Evolutionary conservation across 257 asterid genomes (phyloP).

Genomic region (Plantago elongata): DNA sequence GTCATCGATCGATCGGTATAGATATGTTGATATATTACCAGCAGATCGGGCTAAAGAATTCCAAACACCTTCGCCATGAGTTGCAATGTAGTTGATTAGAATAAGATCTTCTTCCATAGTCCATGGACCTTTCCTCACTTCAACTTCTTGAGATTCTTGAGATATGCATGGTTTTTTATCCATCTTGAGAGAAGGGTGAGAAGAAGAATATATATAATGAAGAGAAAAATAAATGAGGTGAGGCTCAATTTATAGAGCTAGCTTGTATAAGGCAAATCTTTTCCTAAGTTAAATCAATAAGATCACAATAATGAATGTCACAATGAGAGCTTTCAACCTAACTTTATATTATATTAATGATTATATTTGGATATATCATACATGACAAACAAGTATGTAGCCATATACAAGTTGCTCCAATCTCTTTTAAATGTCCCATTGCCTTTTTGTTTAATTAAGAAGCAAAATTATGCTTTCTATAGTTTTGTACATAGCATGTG

Average conservation of each 20-base stretch:
- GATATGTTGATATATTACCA: conserved; percentile 30
- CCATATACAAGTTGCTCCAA: conserved; percentile 6
- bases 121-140: conserved; percentile 99
- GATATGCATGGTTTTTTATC: conserved; percentile 70
- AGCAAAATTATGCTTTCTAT: neutral
- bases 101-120: conserved; percentile 97
- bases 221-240: conserved; percentile 39
- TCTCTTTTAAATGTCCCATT: neutral
- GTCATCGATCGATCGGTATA: neutral
- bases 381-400: conserved; percentile 8
- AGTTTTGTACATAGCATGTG: too few relatives aligned
- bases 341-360: conserved; percentile 35
- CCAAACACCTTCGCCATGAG: conserved; percentile 99
- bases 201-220: conserved; percentile 19
- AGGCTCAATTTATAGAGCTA: conserved; percentile 63
- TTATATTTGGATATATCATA: conserved; percentile 17
- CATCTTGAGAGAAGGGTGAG: conserved; percentile 28
- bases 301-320: conserved; percentile 26
- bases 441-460: neutral
- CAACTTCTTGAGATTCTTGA: conserved; percentile 71
- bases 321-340: conserved; percentile 48
- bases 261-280: conserved; percentile 16
- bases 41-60: conserved; percentile 90
- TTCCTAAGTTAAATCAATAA: conserved; percentile 9
- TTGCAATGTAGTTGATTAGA: conserved; percentile 88